Percentiles rank a stretch among this genome's conserved stretches.
phyloP scores from a whole-genome alignment of 352 stramenopile genomes.

The Globisporangium viniferum region DNA sequence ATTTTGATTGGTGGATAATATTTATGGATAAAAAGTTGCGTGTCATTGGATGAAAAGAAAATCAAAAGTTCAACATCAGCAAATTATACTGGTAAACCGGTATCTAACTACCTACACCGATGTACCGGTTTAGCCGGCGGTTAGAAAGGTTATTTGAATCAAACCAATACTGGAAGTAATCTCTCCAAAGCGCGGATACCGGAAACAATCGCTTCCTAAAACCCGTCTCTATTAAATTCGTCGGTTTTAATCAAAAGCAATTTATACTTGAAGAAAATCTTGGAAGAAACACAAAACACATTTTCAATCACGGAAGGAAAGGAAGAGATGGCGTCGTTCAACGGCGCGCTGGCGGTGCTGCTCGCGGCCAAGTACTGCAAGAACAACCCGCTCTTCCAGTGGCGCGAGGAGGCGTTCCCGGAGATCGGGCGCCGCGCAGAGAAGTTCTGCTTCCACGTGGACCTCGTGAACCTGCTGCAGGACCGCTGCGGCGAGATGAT shows the following conservation, averaged over 20 bases:
- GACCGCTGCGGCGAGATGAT: slow-evolving; percentile 55
- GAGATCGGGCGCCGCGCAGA: slow-evolving; percentile 50
- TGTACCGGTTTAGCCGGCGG: no score
- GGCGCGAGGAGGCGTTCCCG: slow-evolving; percentile 63
- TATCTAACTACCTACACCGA: no score
- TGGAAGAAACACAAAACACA: neutral
- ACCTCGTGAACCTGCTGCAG: slow-evolving; percentile 63
- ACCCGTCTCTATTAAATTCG: no score
- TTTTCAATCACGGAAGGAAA: neutral
- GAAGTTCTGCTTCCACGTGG: slow-evolving; percentile 72
- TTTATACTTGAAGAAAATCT: no score
- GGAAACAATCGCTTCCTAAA: no score
- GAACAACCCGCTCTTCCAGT: slow-evolving; percentile 64
- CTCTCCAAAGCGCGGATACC: no score
- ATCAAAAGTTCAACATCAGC: slow-evolving; percentile 1
- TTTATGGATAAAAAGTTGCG: neutral
- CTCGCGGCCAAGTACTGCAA: slow-evolving; percentile 73
- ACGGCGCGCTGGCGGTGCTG: slow-evolving; percentile 61
- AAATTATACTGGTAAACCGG: neutral
- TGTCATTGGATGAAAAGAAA: slow-evolving; percentile 1
- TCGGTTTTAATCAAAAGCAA: no score
- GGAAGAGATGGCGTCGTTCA: slow-evolving; percentile 36
- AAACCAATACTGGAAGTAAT: no score
- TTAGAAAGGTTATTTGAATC: no score
- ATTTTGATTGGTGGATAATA: neutral